These are phyloP conservation scores for Hibiscus mutabilis DNA, from an alignment of 345 rosid genomes.

Conservation along the genomic window DNA sequence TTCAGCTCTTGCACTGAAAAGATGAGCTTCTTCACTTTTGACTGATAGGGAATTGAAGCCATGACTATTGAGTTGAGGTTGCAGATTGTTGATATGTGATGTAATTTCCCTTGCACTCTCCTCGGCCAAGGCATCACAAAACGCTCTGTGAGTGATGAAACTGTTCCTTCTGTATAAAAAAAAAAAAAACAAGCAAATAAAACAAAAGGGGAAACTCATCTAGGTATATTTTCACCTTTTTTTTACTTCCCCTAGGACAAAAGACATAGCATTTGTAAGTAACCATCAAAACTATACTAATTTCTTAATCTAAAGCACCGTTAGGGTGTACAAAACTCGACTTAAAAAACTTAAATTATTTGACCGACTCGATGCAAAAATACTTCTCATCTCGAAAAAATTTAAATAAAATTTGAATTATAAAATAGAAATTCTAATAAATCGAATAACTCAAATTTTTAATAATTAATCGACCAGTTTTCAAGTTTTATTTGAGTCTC, in stretches of 20 bases:
- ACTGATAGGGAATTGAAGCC: conserved; percentile 16
- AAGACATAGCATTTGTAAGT: conserved; percentile 11
- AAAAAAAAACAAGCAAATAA: conserved; percentile 19
- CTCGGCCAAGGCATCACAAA: conserved; percentile 49
- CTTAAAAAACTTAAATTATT: no score
- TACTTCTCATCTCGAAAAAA: no score
- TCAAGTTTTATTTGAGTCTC: no score
- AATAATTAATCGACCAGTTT: no score
- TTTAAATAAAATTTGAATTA: no score
- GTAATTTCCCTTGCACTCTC: conserved; percentile 35
- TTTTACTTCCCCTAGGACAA: conserved; percentile 24
- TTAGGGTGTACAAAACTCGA: no score
- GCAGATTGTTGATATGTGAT: conserved; percentile 6
- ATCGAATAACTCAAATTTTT: no score
- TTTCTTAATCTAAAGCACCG: conserved; percentile 12
- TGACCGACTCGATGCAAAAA: no score
- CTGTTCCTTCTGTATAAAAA: conserved; percentile 50
- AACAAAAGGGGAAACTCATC: conserved; percentile 30
- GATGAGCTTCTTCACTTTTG: conserved; percentile 30
- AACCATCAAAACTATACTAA: conserved; percentile 10
- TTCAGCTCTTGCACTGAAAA: conserved; percentile 18
- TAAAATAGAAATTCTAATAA: no score
- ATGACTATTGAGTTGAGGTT: conserved; percentile 13
- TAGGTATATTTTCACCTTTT: no score
- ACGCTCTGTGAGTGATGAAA: conserved; percentile 62